Conservation (phyloP, 805 yeast species). For the Huiozyma naganishii region DNA sequence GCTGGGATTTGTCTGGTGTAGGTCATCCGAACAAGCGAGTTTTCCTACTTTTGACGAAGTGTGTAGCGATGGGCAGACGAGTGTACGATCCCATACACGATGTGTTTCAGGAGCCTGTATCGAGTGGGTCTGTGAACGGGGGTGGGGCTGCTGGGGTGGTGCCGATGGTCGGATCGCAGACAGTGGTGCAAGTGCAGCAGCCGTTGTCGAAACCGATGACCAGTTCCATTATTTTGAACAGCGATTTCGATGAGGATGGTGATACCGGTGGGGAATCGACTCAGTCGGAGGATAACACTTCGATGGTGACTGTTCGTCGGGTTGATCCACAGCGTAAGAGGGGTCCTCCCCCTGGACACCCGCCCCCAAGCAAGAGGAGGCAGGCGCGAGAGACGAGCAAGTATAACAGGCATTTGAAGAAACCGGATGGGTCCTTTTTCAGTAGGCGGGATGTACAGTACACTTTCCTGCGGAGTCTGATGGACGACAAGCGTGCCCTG, state of each 20-base stretch:
- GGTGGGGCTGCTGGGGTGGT: neutral
- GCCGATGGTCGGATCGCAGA: neutral
- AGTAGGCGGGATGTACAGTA: constrained; percentile 84
- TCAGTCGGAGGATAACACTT: too few species aligned
- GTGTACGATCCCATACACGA: constrained; percentile 30
- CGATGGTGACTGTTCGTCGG: too few species aligned
- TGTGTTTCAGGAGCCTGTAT: constrained; percentile 18
- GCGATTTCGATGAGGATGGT: neutral
- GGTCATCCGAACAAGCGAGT: too few species aligned
- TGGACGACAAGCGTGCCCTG: constrained; percentile 50
- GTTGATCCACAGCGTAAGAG: too few species aligned
- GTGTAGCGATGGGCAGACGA: constrained; percentile 19
- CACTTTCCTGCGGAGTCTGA: constrained; percentile 56
- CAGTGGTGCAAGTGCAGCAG: neutral
- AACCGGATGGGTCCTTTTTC: constrained; percentile 84
- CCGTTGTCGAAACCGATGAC: neutral
- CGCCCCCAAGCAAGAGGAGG: constrained; percentile 2
- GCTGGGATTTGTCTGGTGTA: too few species aligned
- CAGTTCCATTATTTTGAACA: neutral
- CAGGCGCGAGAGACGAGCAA: constrained; percentile 7
- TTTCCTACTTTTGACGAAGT: too few species aligned
- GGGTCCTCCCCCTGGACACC: too few species aligned
- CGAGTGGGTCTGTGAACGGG: neutral
- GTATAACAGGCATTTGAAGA: constrained; percentile 53
- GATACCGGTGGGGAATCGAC: neutral